Conservation (phyloP, 257 asterid genomes). For the Coffea canephora region DNA sequence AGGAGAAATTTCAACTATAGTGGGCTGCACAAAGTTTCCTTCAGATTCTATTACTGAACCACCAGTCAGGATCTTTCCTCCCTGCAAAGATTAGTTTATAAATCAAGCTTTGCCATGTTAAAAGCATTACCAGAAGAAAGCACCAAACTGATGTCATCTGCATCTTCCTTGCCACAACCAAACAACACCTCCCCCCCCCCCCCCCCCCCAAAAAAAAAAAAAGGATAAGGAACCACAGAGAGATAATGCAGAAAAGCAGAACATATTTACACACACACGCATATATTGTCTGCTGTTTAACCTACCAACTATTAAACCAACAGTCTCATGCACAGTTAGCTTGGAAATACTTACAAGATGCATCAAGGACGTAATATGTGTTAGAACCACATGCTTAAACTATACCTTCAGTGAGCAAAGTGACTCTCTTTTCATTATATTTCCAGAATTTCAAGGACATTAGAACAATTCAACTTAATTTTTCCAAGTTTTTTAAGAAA, state of each 20-base stretch:
- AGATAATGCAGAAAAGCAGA: background rate
- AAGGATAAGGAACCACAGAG: background rate
- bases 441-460: background rate
- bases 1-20: constrained; percentile 79
- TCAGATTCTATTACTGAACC: constrained; percentile 66
- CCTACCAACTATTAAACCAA: background rate
- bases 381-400: background rate
- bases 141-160: background rate
- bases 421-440: background rate
- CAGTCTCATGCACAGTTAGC: background rate
- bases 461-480: background rate
- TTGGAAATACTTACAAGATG: background rate
- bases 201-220: background rate
- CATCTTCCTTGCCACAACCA: too few relatives aligned
- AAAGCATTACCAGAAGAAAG: background rate
- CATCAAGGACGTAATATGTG: background rate
- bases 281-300: too few relatives aligned
- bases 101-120: background rate
- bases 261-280: too few relatives aligned
- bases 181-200: background rate
- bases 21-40: constrained; percentile 93
- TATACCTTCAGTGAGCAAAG: background rate
- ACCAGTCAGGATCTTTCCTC: constrained; percentile 80
- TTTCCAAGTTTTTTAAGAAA: background rate
- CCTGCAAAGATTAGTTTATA: constrained; percentile 44